phyloP scores from a whole-genome alignment of 1,284 basidiomycete species.

The Boletus smithii region DNA sequence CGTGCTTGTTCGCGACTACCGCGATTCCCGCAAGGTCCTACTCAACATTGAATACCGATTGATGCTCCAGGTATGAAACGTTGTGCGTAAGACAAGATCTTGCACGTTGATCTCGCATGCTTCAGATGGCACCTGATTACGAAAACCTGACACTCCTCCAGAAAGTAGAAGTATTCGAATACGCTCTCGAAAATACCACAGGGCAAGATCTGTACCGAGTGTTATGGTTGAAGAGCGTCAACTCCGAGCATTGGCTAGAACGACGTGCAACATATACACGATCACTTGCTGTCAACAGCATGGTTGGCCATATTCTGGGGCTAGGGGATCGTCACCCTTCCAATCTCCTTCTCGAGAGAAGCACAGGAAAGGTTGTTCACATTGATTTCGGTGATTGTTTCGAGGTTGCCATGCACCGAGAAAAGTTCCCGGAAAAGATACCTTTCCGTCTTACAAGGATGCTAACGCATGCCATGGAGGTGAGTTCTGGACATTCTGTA shows the following conservation, averaged over 20 bases:
- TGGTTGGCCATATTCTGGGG: slow-evolving; percentile 97
- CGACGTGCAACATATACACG: slow-evolving; percentile 95
- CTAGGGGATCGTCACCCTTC: slow-evolving; percentile 98
- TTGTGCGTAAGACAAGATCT: neutral
- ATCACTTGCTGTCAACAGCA: slow-evolving; percentile 92
- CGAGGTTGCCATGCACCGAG: slow-evolving; percentile 91
- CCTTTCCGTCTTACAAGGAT: slow-evolving; percentile 98
- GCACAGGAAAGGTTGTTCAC: slow-evolving; percentile 93
- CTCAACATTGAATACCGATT: slow-evolving; percentile 98
- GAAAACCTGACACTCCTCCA: slow-evolving; percentile 93
- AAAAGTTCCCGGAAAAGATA: slow-evolving; percentile 99
- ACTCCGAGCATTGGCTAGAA: slow-evolving; percentile 98
- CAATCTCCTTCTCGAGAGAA: slow-evolving; percentile 90
- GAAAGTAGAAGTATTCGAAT: slow-evolving; percentile 99
- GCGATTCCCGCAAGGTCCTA: slow-evolving; percentile 92
- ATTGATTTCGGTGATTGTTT: slow-evolving; percentile 98
- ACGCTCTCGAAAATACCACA: slow-evolving; percentile 97
- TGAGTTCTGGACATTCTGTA: slow-evolving; percentile 35
- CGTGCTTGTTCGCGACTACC: slow-evolving; percentile 93
- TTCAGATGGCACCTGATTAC: slow-evolving; percentile 98
- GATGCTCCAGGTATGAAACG: slow-evolving; percentile 81
- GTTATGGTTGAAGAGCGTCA: slow-evolving; percentile 92
- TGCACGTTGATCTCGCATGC: slow-evolving; percentile 4
- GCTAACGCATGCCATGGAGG: slow-evolving; percentile 99
- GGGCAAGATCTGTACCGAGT: slow-evolving; percentile 99